These are phyloP conservation scores for Cymbopogon flexuosus DNA, from an alignment of 202 grass and related monocot genomes.

Conservation along the genomic window DNA sequence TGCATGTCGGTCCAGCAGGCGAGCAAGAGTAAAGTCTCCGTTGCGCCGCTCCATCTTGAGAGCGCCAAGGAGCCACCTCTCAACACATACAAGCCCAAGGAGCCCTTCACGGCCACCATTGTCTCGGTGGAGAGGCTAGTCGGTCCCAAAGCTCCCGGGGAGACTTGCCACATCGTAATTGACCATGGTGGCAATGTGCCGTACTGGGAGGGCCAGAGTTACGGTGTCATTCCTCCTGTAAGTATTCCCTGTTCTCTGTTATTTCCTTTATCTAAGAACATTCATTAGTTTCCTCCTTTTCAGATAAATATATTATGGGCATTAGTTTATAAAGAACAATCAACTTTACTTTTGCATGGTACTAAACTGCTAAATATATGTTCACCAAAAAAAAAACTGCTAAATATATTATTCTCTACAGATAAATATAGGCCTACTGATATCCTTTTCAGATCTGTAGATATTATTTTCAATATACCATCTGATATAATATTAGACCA, in stretches of 20 bases:
- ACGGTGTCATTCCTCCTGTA: conserved; percentile 84
- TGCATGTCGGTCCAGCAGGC: conserved; percentile 63
- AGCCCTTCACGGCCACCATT: conserved; percentile 73
- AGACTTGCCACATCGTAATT: conserved; percentile 92
- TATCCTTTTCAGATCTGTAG: neutral
- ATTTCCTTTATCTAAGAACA: neutral
- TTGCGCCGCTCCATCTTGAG: conserved; percentile 62
- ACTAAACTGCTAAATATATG: neutral
- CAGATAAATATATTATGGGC: too few species aligned
- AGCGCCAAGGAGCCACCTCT: conserved; percentile 73
- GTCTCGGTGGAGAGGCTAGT: conserved; percentile 74
- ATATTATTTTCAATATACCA: neutral
- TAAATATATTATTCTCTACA: neutral
- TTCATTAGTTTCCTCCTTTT: neutral
- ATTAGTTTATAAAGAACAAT: neutral
- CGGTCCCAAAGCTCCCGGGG: conserved; percentile 74
- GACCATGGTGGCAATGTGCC: conserved; percentile 83
- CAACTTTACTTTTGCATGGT: neutral
- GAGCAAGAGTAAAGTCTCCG: conserved; percentile 50
- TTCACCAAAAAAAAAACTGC: neutral
- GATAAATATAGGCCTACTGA: neutral
- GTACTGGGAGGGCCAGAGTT: conserved; percentile 98
- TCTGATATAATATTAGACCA: neutral
- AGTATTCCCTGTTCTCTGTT: neutral
- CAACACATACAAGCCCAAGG: conserved; percentile 81